Evolutionary conservation across 1,284 basidiomycete species (phyloP).

Genomic region (Tilletia setariae): DNA sequence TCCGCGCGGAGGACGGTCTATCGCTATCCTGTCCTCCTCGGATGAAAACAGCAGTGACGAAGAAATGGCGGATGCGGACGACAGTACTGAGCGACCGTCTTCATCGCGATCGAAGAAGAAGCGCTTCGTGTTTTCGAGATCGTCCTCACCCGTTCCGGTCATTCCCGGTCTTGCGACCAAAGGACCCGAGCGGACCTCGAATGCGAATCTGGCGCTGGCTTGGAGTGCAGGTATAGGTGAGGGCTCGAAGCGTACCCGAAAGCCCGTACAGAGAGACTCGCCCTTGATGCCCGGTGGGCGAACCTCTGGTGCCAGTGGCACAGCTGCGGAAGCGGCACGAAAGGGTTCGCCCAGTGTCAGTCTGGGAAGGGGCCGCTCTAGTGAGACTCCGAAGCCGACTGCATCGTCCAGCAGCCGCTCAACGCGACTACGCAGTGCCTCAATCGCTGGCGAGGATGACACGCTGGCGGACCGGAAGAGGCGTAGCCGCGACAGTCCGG

Average conservation of each 20-base stretch:
- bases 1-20: background rate
- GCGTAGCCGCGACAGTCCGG: background rate
- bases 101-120: constrained; percentile 13
- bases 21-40: background rate
- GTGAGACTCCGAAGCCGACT: constrained; percentile 28
- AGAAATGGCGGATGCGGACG: background rate
- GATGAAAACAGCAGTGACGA: constrained; percentile 3
- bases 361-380: constrained; percentile 23
- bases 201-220: constrained; percentile 50
- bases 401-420: background rate
- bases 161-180: constrained; percentile 45
- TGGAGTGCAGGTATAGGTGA: constrained; percentile 49
- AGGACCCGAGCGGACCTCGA: constrained; percentile 50
- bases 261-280: constrained; percentile 38
- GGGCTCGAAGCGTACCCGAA: constrained; percentile 39
- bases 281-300: constrained; percentile 17
- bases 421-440: background rate
- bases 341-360: constrained; percentile 23
- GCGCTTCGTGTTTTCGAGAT: constrained; percentile 11
- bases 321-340: background rate
- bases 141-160: constrained; percentile 13
- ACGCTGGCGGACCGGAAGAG: background rate
- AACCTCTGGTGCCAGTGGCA: constrained; percentile 17
- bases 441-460: constrained; percentile 18
- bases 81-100: background rate